Evolutionary conservation across 108 stramenopile species (phyloP).

Genomic region (Nitzschia palea): DNA sequence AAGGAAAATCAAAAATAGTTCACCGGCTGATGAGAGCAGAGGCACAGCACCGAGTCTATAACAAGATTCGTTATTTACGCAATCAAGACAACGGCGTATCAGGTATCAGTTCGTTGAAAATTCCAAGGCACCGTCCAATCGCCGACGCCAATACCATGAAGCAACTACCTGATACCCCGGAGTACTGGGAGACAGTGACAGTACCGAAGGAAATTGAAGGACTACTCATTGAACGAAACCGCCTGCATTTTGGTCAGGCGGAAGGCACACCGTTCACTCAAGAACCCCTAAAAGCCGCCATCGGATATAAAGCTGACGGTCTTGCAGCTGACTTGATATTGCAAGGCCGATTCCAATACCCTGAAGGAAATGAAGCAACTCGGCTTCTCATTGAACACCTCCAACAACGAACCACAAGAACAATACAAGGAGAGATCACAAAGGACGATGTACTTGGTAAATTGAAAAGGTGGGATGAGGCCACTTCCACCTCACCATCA

Average conservation of each 20-base stretch:
- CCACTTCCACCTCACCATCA: background rate
- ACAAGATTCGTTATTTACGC: too few species aligned
- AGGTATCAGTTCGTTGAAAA: too few species aligned
- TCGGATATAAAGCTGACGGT: background rate
- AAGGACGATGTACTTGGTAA: background rate
- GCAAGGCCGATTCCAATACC: background rate
- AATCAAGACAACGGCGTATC: too few species aligned
- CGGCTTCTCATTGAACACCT: background rate
- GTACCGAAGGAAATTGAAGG: background rate
- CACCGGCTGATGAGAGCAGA: too few species aligned
- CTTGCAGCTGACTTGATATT: background rate
- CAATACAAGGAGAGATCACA: too few species aligned
- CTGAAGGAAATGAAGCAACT: background rate
- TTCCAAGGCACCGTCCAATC: too few species aligned
- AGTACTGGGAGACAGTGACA: background rate
- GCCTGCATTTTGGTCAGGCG: background rate
- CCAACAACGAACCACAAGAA: too few species aligned
- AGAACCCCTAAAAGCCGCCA: background rate
- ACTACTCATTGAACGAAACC: background rate
- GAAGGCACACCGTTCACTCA: background rate
- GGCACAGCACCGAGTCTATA: too few species aligned
- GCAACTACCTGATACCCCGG: too few species aligned
- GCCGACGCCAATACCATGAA: too few species aligned
- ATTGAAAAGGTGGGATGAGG: background rate
- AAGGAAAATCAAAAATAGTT: too few species aligned